These are phyloP conservation scores for Solanum tarijense DNA, from an alignment of 257 asterid species.

Conservation along the genomic window DNA sequence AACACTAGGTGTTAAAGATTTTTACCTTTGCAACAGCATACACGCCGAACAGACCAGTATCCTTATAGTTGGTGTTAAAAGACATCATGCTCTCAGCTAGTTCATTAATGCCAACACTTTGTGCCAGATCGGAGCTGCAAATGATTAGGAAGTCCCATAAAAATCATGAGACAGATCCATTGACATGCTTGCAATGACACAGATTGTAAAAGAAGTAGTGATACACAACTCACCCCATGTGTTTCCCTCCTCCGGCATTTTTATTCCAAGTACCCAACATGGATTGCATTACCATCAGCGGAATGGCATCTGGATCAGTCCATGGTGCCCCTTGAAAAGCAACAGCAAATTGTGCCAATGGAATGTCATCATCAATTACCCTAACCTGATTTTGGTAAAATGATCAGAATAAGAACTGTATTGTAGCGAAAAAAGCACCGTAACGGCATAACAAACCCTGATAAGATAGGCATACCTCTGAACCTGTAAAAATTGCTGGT, in stretches of 20 bases:
- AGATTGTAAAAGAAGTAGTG: neutral
- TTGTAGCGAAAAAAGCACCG: neutral
- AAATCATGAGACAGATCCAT: neutral
- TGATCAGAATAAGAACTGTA: slow-evolving; percentile 1
- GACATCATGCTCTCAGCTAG: slow-evolving; percentile 90
- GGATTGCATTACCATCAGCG: slow-evolving; percentile 81
- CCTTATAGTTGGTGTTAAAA: slow-evolving; percentile 77
- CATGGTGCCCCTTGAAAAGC: slow-evolving; percentile 94
- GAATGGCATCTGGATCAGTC: slow-evolving; percentile 85
- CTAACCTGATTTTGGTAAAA: slow-evolving; percentile 36
- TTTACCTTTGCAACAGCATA: slow-evolving; percentile 82
- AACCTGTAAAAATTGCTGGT: slow-evolving; percentile 81
- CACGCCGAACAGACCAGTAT: slow-evolving; percentile 87
- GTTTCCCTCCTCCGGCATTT: slow-evolving; percentile 67
- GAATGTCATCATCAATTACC: slow-evolving; percentile 70
- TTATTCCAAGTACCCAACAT: slow-evolving; percentile 82
- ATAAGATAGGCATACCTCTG: slow-evolving; percentile 50
- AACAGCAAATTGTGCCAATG: slow-evolving; percentile 72
- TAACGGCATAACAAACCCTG: neutral
- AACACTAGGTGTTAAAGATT: neutral
- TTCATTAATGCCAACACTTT: slow-evolving; percentile 61
- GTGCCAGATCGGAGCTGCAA: slow-evolving; percentile 66
- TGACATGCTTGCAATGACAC: neutral
- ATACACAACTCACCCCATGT: slow-evolving; percentile 59
- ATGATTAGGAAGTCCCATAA: slow-evolving; percentile 11